phyloP scores from a whole-genome alignment of 345 rosid species.

The Aurinia saxatilis region DNA sequence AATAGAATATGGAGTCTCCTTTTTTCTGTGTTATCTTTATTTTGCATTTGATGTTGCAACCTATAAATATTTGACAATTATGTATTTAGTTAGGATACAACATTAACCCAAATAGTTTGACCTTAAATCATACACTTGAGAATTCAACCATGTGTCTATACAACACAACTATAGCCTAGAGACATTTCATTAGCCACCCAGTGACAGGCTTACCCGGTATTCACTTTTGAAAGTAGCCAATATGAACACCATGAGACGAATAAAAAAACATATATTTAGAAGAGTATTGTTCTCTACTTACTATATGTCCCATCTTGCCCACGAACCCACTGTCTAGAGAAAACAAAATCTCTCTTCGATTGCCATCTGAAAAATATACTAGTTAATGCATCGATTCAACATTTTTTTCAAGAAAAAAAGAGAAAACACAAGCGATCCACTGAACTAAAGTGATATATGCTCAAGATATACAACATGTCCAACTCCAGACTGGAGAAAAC shows the following conservation, averaged over 20 bases:
- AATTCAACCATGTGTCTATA: background rate
- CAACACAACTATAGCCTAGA: background rate
- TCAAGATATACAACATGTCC: constrained; percentile 5
- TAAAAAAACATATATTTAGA: background rate
- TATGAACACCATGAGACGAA: constrained; percentile 5
- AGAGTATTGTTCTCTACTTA: constrained; percentile 35
- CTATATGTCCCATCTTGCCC: constrained; percentile 97
- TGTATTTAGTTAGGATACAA: background rate
- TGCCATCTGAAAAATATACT: constrained; percentile 67
- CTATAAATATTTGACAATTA: background rate
- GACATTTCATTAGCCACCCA: background rate
- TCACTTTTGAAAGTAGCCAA: constrained; percentile 1
- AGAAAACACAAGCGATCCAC: background rate
- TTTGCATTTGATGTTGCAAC: constrained; percentile 3
- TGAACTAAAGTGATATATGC: constrained; percentile 10
- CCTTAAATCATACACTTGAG: background rate
- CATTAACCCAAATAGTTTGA: background rate
- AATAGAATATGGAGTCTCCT: background rate
- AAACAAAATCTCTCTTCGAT: constrained; percentile 84
- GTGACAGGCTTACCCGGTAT: background rate
- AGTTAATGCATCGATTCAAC: constrained; percentile 11
- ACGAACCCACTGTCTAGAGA: constrained; percentile 95
- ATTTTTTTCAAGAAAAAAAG: background rate
- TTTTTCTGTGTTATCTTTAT: background rate
- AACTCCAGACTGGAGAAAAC: constrained; percentile 6